A percentile compares a stretch with the other conserved stretches of the same genome.
Evolutionary conservation across 306 rosid species (phyloP).

Genomic region (Rosa multiflora): DNA sequence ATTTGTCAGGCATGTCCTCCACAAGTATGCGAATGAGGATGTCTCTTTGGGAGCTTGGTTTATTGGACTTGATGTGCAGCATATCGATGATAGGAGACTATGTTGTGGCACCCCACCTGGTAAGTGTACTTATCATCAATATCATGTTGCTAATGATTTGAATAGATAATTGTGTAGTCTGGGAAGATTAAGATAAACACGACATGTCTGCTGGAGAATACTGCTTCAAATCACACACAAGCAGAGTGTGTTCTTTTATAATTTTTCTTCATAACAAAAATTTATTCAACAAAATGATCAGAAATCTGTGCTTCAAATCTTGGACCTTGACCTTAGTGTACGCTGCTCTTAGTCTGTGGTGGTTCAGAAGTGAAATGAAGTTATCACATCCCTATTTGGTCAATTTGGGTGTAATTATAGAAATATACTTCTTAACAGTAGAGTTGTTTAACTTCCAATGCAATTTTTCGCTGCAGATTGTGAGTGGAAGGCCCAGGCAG

Average conservation of each 20-base stretch:
- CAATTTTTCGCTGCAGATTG: constrained; percentile 67
- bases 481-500: constrained; percentile 99
- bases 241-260: neutral
- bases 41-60: constrained; percentile 98
- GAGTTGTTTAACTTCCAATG: constrained; percentile 8
- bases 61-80: constrained; percentile 89
- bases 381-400: neutral
- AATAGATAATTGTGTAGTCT: neutral
- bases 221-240: constrained; percentile 4
- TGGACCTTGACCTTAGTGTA: neutral
- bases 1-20: constrained; percentile 80
- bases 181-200: neutral
- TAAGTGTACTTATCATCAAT: constrained; percentile 25
- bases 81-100: constrained; percentile 87
- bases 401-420: neutral
- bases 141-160: neutral
- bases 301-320: neutral
- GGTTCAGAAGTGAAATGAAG: neutral
- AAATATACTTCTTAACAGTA: neutral
- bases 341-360: neutral
- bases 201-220: constrained; percentile 13
- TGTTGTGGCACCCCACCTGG: constrained; percentile 99
- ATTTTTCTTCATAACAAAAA: neutral
- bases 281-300: neutral
- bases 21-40: constrained; percentile 97